Percentiles rank a stretch among this genome's conserved stretches.
Evolutionary conservation across 176 grass and related monocot genomes (phyloP).

Genomic region (Chloris gayana): DNA sequence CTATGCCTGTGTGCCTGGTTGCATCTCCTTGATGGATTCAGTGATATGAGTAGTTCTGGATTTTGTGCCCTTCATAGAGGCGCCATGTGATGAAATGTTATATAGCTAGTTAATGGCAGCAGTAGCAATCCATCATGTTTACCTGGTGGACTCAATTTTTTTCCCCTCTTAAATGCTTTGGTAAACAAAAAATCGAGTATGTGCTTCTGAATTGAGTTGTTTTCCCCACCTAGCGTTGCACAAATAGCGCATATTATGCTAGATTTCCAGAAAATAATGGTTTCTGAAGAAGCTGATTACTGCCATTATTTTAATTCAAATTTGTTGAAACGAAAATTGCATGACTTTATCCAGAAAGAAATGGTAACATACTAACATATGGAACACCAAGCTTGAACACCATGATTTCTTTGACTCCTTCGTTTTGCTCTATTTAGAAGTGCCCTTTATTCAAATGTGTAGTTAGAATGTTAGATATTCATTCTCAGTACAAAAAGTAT

Average conservation of each 20-base stretch:
- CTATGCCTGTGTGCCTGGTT: neutral
- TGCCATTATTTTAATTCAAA: slow-evolving; percentile 11
- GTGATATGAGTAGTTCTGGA: slow-evolving; percentile 3
- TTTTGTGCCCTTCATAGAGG: neutral
- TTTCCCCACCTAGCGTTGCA: neutral
- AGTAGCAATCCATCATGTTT: slow-evolving; percentile 1
- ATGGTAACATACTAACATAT: slow-evolving; percentile 22
- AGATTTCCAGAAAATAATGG: neutral
- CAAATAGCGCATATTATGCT: neutral
- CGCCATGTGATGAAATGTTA: slow-evolving; percentile 5
- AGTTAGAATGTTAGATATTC: slow-evolving; percentile 1
- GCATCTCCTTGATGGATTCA: neutral
- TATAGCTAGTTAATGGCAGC: neutral
- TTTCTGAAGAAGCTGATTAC: slow-evolving; percentile 11
- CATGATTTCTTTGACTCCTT: slow-evolving; percentile 6
- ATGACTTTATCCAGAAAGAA: slow-evolving; percentile 8
- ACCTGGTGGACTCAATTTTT: neutral
- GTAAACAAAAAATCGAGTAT: too few species aligned
- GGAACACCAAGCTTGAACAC: neutral
- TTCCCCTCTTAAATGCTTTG: too few species aligned
- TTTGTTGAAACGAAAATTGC: neutral
- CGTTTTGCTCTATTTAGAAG: slow-evolving; percentile 22
- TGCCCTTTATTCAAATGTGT: slow-evolving; percentile 5
- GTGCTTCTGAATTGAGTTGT: neutral
- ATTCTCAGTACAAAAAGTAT: slow-evolving; percentile 4